phyloP scores from a whole-genome alignment of 2,329 filamentous ascomycete genomes.

The Colletotrichum kahawae region DNA sequence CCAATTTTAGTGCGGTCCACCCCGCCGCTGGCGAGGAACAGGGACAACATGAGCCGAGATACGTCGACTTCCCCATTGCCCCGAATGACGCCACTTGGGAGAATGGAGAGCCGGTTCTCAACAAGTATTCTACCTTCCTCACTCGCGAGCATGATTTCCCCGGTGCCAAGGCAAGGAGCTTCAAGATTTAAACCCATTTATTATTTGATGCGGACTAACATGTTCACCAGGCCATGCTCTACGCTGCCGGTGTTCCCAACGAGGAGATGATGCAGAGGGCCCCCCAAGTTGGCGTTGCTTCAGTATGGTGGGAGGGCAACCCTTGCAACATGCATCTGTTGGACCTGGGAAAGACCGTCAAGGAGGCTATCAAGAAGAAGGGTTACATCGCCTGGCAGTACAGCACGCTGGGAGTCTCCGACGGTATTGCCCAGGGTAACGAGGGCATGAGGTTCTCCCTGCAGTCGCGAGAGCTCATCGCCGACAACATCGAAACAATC shows the following conservation, averaged over 20 bases:
- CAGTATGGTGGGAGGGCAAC: constrained; percentile 98
- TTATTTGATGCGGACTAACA: background rate
- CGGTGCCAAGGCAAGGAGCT: background rate
- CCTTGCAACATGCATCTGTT: constrained; percentile 79
- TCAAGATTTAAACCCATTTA: background rate
- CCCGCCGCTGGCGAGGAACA: constrained; percentile 1
- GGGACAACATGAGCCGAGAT: background rate
- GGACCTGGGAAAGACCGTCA: constrained; percentile 86
- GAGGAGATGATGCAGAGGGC: constrained; percentile 85
- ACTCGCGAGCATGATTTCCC: constrained; percentile 6
- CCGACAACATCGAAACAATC: constrained; percentile 91
- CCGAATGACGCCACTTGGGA: constrained; percentile 3
- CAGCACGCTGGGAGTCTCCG: constrained; percentile 87
- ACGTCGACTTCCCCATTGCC: background rate
- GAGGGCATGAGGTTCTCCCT: constrained; percentile 96
- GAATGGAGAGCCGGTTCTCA: background rate
- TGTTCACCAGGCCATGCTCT: constrained; percentile 81
- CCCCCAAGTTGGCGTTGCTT: constrained; percentile 88
- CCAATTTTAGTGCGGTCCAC: background rate
- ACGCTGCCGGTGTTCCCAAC: constrained; percentile 87
- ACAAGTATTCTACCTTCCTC: background rate
- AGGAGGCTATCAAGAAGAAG: constrained; percentile 78
- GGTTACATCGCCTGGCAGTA: constrained; percentile 97
- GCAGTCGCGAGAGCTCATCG: constrained; percentile 89
- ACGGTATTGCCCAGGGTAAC: constrained; percentile 93